phyloP scores from a whole-genome alignment of 2,329 filamentous ascomycete genomes.

The Fusarium kyushuense region DNA sequence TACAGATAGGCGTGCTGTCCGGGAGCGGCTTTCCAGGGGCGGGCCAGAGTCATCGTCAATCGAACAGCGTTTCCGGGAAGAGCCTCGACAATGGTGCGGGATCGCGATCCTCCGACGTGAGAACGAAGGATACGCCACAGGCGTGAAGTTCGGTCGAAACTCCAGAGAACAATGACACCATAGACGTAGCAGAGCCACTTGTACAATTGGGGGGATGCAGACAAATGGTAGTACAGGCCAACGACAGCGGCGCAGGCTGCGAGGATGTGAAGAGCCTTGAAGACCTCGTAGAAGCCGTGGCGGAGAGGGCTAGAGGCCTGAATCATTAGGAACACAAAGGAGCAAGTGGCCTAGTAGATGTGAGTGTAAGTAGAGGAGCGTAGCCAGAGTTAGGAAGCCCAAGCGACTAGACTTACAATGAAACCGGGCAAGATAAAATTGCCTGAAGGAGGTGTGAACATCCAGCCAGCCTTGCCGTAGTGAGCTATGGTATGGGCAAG shows the following conservation, averaged over 20 bases:
- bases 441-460: conserved; percentile 48
- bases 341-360: conserved; percentile 63
- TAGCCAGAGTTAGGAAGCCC: neutral
- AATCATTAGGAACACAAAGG: conserved; percentile 72
- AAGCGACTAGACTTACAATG: conserved; percentile 62
- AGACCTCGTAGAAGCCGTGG: conserved; percentile 83
- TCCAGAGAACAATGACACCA: conserved; percentile 75
- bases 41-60: conserved; percentile 78
- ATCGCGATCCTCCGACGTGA: conserved; percentile 76
- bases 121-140: conserved; percentile 71
- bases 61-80: conserved; percentile 81
- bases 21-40: conserved; percentile 80
- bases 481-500: conserved; percentile 74
- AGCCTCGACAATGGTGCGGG: conserved; percentile 77
- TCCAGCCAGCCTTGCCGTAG: conserved; percentile 66
- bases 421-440: conserved; percentile 71
- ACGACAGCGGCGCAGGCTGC: conserved; percentile 70
- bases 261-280: conserved; percentile 78
- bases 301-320: conserved; percentile 78
- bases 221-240: conserved; percentile 76
- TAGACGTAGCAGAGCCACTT: conserved; percentile 69
- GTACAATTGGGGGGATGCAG: conserved; percentile 56
- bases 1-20: conserved; percentile 86
- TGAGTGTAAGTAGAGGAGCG: conserved; percentile 30
- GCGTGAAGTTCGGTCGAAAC: conserved; percentile 70